Base-by-base conservation (phyloP, 164 flowering plant species). In the Chimonanthus praecox region DNA sequence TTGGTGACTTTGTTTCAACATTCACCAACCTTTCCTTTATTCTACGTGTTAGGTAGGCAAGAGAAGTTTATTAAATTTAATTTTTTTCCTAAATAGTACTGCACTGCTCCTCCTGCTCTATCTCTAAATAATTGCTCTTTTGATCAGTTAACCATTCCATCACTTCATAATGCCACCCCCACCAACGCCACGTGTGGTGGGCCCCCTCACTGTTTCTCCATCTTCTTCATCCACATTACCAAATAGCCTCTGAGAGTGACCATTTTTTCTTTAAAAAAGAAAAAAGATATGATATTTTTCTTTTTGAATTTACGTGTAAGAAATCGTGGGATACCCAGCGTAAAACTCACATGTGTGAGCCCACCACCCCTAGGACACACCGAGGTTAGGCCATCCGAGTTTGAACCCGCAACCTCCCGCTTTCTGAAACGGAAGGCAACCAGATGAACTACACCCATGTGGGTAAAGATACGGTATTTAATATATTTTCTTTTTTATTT, bases 1-100 rank as follows among this genome's bases (percentile, higher is more conserved):
- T 10, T 44, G 21, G 69, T 74, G 68, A 82, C 80, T 82, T 84
- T 82, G 79, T 80, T 83, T 82, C 76, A 76, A 78, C 81, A 47
- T 79, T 76, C 75, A 71, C 77, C 79, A 50, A 72, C 78, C 65
- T 74, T 76, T 67, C 15, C 73, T 75, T 78, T 84, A 85, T 87
- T 82, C 82, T 80, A 82, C 80, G 82, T 74, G 88, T 87, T 89
- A 86, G 93, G 92, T 89, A 80, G 86, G 82, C 79, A 84, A 71
- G 71, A 80, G 92, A 89, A 89, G 88, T 85, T 89, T 89, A 89
- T 54, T 54, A 54, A 54, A 54, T n/a, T 54, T 82, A 83, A 63
- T 44, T 66, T 18, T n/a, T 21, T 63, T 6, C 43, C 43, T 3
- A 63, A 63, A 8, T 4, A n/a, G 10, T 48, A 11, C 4, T 65